A percentile compares a stretch with the other conserved stretches of the same genome.
Conservation (phyloP, 2,329 filamentous ascomycete species). For the Penicillium vulpinum region DNA sequence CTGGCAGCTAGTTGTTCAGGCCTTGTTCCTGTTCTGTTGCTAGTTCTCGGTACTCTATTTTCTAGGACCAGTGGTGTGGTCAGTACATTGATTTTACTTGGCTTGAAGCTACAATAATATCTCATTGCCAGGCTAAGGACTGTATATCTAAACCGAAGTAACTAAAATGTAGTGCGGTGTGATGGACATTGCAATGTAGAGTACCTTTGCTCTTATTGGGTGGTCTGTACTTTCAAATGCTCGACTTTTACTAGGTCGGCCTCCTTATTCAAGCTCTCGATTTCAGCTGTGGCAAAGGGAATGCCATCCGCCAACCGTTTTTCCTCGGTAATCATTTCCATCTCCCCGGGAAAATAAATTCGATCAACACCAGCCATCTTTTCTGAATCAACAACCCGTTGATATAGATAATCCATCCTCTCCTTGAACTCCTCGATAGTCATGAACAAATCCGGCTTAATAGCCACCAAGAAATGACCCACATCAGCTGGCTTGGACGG, state of each 20-base stretch:
- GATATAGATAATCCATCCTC: constrained; percentile 59
- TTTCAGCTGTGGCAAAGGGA: constrained; percentile 22
- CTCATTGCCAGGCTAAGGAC: no score
- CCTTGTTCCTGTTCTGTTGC: not conserved
- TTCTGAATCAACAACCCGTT: constrained; percentile 54
- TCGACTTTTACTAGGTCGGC: constrained; percentile 20
- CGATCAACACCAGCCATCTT: constrained; percentile 56
- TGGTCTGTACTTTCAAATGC: constrained; percentile 14
- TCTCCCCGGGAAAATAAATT: constrained; percentile 60
- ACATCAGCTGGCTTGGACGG: constrained; percentile 67
- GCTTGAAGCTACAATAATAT: not conserved
- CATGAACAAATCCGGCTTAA: constrained; percentile 76
- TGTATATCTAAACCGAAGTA: not conserved
- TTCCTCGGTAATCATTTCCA: constrained; percentile 53
- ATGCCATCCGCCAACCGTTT: constrained; percentile 32
- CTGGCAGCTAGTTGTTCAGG: not conserved
- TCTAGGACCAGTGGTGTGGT: not conserved
- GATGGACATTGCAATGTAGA: not conserved
- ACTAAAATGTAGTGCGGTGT: not conserved
- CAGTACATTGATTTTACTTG: not conserved
- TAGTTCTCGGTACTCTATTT: constrained; percentile 4
- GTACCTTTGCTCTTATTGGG: not conserved
- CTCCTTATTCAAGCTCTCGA: constrained; percentile 23
- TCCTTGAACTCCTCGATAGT: constrained; percentile 66
- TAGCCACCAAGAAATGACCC: constrained; percentile 69